phyloP scores from a whole-genome alignment of 2,329 filamentous ascomycete genomes.

The Aplosporella prunicola region DNA sequence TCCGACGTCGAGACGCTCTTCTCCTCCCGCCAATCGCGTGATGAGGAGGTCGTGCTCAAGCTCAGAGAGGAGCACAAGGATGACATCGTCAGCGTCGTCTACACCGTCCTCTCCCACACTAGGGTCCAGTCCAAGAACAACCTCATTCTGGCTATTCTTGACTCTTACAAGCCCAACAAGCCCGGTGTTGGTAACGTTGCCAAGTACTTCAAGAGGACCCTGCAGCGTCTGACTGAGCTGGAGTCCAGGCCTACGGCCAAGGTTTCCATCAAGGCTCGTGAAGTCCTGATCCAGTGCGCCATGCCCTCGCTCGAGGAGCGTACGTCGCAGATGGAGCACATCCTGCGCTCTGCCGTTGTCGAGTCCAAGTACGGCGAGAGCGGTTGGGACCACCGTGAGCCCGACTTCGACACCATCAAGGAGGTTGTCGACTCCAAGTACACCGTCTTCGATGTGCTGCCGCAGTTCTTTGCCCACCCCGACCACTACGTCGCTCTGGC shows the following conservation, averaged over 20 bases:
- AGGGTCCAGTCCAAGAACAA: slow-evolving; percentile 90
- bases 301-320: slow-evolving; percentile 94
- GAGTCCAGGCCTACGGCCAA: slow-evolving; percentile 82
- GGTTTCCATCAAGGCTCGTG: slow-evolving; percentile 92
- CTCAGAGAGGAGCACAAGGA: slow-evolving; percentile 97
- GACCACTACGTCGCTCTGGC: slow-evolving; percentile 92
- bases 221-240: slow-evolving; percentile 83
- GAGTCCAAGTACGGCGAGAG: slow-evolving; percentile 97
- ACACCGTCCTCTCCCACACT: slow-evolving; percentile 88
- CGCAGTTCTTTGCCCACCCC: slow-evolving; percentile 87
- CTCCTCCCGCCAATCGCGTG: slow-evolving; percentile 71
- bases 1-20: slow-evolving; percentile 78
- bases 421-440: slow-evolving; percentile 98
- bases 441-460: slow-evolving; percentile 92
- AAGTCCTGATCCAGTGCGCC: slow-evolving; percentile 94
- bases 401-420: slow-evolving; percentile 82
- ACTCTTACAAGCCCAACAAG: slow-evolving; percentile 91
- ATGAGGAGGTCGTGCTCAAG: slow-evolving; percentile 87
- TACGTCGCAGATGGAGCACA: slow-evolving; percentile 95
- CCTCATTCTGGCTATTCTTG: slow-evolving; percentile 79
- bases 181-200: slow-evolving; percentile 79
- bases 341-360: slow-evolving; percentile 86
- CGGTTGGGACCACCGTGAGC: slow-evolving; percentile 91
- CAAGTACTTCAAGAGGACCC: slow-evolving; percentile 73
- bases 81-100: slow-evolving; percentile 72